Percentiles rank a stretch among this genome's conserved stretches.
phyloP scores from a whole-genome alignment of 1,139 yeast species.

The Debaryomyces nepalensis region DNA sequence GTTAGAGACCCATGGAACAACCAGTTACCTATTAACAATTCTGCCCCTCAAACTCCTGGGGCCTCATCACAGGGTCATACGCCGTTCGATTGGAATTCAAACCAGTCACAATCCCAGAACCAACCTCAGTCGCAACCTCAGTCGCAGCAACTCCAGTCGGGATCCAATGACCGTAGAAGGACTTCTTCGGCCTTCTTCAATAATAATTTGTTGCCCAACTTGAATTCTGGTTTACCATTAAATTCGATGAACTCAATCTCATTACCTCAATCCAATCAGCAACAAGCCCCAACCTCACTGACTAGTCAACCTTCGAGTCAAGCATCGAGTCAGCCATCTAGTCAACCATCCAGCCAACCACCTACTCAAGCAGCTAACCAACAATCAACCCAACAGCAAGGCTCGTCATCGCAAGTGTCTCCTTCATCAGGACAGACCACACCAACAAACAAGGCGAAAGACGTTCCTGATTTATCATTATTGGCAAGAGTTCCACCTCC shows the following conservation, averaged over 20 bases:
- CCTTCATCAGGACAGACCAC: slow-evolving; percentile 17
- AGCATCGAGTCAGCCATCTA: slow-evolving; percentile 12
- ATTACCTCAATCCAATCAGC: slow-evolving; percentile 15
- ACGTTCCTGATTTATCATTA: slow-evolving; percentile 72
- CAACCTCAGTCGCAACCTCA: slow-evolving; percentile 15
- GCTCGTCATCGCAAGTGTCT: slow-evolving; percentile 12
- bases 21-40: slow-evolving; percentile 23
- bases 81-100: slow-evolving; percentile 38
- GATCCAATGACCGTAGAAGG: slow-evolving; percentile 26
- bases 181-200: slow-evolving; percentile 42
- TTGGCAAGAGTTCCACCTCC: slow-evolving; percentile 90
- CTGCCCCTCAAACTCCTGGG: slow-evolving; percentile 47
- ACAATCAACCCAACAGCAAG: slow-evolving; percentile 10
- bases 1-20: slow-evolving; percentile 53
- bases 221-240: slow-evolving; percentile 14
- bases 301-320: slow-evolving; percentile 9
- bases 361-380: slow-evolving; percentile 8
- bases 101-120: slow-evolving; percentile 12
- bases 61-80: slow-evolving; percentile 29
- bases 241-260: slow-evolving; percentile 14
- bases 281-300: slow-evolving; percentile 13
- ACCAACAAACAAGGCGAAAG: slow-evolving; percentile 31
- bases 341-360: slow-evolving; percentile 12
- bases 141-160: slow-evolving; percentile 15
- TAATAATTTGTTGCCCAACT: slow-evolving; percentile 21